Evolutionary conservation across 768 basidiomycete genomes (phyloP).

Genomic region (Clathrus columnatus): DNA sequence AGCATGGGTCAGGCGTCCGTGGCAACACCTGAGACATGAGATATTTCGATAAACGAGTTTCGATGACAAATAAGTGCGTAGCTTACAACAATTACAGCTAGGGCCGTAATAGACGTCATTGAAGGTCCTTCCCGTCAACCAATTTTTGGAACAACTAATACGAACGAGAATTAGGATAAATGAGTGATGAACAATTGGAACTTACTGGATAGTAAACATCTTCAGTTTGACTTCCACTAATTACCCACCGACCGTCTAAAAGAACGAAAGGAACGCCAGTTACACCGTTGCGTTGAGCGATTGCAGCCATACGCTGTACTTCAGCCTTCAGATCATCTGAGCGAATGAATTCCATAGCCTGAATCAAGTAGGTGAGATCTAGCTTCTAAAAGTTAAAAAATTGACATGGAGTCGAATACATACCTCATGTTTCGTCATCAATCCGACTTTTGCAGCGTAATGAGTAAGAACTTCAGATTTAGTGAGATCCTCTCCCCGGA

Average conservation of each 20-base stretch:
- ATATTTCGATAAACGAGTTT: too few relatives aligned
- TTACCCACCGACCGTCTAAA: conserved; percentile 70
- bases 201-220: conserved; percentile 60
- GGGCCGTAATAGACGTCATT: too few relatives aligned
- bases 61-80: too few relatives aligned
- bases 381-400: neutral
- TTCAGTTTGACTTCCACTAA: conserved; percentile 63
- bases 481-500: conserved; percentile 54
- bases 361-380: neutral
- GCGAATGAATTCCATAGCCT: conserved; percentile 58
- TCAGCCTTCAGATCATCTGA: conserved; percentile 59
- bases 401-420: conserved; percentile 16
- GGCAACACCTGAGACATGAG: too few relatives aligned
- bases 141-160: neutral
- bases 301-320: conserved; percentile 51
- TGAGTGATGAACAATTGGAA: neutral
- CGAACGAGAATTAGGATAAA: neutral
- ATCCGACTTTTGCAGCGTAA: conserved; percentile 42
- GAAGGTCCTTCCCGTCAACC: neutral
- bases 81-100: too few relatives aligned
- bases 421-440: conserved; percentile 58
- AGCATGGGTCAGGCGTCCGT: too few relatives aligned
- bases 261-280: conserved; percentile 75
- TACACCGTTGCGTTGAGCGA: conserved; percentile 58
- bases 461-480: conserved; percentile 51